Evolutionary conservation across 1,284 basidiomycete species (phyloP).

Genomic region (Bjerkandera adusta): DNA sequence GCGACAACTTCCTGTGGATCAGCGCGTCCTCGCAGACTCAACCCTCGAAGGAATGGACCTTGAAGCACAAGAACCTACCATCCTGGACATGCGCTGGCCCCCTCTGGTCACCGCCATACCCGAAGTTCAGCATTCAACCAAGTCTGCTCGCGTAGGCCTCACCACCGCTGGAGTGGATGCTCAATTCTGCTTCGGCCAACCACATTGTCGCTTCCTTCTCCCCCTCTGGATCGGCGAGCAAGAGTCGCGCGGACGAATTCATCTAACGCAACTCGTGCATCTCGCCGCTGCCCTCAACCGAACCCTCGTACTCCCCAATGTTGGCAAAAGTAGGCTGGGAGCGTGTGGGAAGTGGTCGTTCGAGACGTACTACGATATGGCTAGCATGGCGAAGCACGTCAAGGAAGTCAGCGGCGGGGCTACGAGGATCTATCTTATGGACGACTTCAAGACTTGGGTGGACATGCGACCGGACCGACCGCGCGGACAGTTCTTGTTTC

Average conservation of each 20-base stretch:
- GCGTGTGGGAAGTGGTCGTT: conserved; percentile 44
- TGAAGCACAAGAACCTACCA: too few species aligned
- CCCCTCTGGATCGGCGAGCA: conserved; percentile 46
- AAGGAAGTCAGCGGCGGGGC: conserved; percentile 9
- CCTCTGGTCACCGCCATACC: conserved; percentile 18
- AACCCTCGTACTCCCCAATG: conserved; percentile 51
- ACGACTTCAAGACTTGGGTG: conserved; percentile 37
- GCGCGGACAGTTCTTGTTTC: conserved; percentile 23
- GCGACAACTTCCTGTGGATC: too few species aligned
- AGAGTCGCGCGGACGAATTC: conserved; percentile 47
- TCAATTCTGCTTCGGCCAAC: conserved; percentile 21
- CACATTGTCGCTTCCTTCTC: conserved; percentile 42
- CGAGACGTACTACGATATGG: conserved; percentile 43
- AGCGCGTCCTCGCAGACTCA: too few species aligned
- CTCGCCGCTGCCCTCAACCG: conserved; percentile 43
- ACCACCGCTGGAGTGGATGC: conserved; percentile 18
- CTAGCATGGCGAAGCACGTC: conserved; percentile 20
- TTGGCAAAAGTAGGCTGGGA: conserved; percentile 46
- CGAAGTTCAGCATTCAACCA: conserved; percentile 15
- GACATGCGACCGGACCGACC: conserved; percentile 26
- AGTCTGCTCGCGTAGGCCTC: conserved; percentile 12
- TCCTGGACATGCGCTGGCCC: conserved; percentile 16
- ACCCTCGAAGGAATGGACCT: too few species aligned
- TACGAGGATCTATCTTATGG: conserved; percentile 28
- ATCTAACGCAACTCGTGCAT: conserved; percentile 41